phyloP scores from a whole-genome alignment of 1,139 yeast species.

The Zygosaccharomyces sapae region DNA sequence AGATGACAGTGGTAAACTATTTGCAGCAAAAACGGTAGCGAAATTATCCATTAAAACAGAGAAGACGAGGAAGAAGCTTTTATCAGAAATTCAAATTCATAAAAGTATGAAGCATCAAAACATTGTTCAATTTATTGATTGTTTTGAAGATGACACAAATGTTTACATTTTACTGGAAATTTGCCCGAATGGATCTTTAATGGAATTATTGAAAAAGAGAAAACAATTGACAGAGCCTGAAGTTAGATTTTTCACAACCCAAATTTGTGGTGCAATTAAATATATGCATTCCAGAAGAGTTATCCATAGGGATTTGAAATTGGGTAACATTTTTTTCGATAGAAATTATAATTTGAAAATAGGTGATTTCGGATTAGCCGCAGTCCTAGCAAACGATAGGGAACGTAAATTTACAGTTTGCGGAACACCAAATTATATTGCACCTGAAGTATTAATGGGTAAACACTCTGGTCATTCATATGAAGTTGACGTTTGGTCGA shows the following conservation, averaged over 20 bases:
- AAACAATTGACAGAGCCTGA: conserved; percentile 85
- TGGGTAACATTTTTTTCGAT: conserved; percentile 92
- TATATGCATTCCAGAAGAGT: conserved; percentile 89
- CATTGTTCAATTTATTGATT: conserved; percentile 86
- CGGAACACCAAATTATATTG: conserved; percentile 97
- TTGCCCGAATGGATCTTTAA: conserved; percentile 87
- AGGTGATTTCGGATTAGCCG: conserved; percentile 96
- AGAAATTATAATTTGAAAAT: conserved; percentile 88
- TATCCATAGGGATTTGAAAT: conserved; percentile 91
- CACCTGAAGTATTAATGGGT: conserved; percentile 93
- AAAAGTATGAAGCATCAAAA: conserved; percentile 84
- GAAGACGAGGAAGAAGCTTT: conserved; percentile 81
- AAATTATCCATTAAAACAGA: conserved; percentile 88
- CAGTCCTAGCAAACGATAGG: conserved; percentile 64
- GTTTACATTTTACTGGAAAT: conserved; percentile 91
- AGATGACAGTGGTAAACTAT: conserved; percentile 79
- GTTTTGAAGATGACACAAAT: conserved; percentile 91
- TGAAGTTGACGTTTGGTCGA: conserved; percentile 96
- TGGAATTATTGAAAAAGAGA: conserved; percentile 86
- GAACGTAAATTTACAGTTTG: conserved; percentile 89
- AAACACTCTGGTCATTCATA: conserved; percentile 85
- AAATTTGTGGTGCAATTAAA: conserved; percentile 88
- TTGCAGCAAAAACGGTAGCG: conserved; percentile 97
- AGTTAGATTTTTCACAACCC: conserved; percentile 84
- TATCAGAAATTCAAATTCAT: conserved; percentile 93